These are phyloP conservation scores for Lyophyllum atratum DNA, from an alignment of 768 basidiomycete species.

Conservation along the genomic window DNA sequence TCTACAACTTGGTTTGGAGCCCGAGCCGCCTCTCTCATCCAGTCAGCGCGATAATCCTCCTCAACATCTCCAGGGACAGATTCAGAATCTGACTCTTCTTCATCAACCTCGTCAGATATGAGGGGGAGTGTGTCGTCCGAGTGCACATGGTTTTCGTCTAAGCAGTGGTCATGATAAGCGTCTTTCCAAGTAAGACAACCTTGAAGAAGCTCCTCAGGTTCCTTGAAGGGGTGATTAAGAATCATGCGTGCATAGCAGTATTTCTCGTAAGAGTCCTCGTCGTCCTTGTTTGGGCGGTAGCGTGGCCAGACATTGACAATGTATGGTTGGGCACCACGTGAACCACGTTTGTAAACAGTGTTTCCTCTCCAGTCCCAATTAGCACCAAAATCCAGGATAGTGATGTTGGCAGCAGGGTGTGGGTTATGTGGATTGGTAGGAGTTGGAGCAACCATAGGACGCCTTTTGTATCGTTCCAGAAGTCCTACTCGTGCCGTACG, in stretches of 20 bases:
- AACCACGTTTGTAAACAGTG: neutral
- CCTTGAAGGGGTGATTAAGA: neutral
- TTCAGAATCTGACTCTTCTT: slow-evolving; percentile 1
- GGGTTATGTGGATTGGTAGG: neutral
- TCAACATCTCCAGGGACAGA: neutral
- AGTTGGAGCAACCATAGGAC: neutral
- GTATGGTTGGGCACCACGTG: neutral
- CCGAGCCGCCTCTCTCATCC: slow-evolving; percentile 23
- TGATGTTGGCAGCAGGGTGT: neutral
- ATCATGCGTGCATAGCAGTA: slow-evolving; percentile 8
- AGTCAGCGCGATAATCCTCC: slow-evolving; percentile 17
- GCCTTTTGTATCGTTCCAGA: neutral
- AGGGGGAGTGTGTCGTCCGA: slow-evolving; percentile 19
- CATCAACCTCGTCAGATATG: neutral
- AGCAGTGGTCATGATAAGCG: neutral
- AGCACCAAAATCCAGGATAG: neutral
- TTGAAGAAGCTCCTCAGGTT: neutral
- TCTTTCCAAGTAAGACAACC: neutral
- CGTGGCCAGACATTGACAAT: slow-evolving; percentile 5
- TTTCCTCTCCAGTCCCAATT: slow-evolving; percentile 5
- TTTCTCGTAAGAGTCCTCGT: slow-evolving; percentile 5
- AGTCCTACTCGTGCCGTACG: neutral
- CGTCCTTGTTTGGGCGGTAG: neutral
- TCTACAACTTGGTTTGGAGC: slow-evolving; percentile 18
- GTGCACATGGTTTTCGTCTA: neutral